phyloP scores from a whole-genome alignment of 768 basidiomycete genomes.

The Rhizopogon vinicolor region DNA sequence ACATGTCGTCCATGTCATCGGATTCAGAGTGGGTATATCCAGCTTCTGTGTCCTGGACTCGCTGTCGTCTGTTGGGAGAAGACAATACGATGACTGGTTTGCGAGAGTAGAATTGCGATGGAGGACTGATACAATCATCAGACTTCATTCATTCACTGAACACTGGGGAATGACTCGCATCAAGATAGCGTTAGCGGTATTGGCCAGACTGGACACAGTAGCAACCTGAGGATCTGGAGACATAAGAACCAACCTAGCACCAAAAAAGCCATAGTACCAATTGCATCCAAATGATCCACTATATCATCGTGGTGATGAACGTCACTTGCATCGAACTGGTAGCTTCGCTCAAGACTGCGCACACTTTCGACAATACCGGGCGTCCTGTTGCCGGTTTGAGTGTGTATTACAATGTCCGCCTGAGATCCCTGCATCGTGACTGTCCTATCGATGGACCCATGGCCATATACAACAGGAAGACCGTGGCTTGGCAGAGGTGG shows the following conservation, averaged over 20 bases:
- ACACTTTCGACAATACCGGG: constrained; percentile 42
- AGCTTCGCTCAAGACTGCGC: constrained; percentile 31
- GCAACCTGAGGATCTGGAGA: constrained; percentile 65
- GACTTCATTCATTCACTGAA: not conserved
- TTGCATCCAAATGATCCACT: constrained; percentile 80
- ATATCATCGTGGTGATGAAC: constrained; percentile 69
- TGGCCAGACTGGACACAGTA: constrained; percentile 70
- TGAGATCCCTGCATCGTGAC: constrained; percentile 37
- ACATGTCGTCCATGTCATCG: constrained; percentile 39
- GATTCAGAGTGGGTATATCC: constrained; percentile 25
- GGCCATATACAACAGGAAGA: not conserved
- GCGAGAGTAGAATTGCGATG: constrained; percentile 62
- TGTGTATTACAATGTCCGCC: constrained; percentile 33
- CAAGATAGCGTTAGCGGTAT: constrained; percentile 75
- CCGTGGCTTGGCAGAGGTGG: not conserved
- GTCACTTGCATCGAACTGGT: constrained; percentile 8
- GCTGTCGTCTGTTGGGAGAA: constrained; percentile 13
- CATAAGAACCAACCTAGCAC: constrained; percentile 2
- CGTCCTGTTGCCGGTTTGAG: constrained; percentile 25
- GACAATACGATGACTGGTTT: constrained; percentile 64
- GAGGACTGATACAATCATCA: constrained; percentile 43
- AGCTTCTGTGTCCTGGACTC: constrained; percentile 22
- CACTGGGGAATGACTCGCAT: constrained; percentile 37
- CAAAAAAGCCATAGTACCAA: constrained; percentile 39
- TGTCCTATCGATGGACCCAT: constrained; percentile 10